Base-by-base conservation (phyloP, 768 basidiomycete species). In the Leccinum subtestaceum region DNA sequence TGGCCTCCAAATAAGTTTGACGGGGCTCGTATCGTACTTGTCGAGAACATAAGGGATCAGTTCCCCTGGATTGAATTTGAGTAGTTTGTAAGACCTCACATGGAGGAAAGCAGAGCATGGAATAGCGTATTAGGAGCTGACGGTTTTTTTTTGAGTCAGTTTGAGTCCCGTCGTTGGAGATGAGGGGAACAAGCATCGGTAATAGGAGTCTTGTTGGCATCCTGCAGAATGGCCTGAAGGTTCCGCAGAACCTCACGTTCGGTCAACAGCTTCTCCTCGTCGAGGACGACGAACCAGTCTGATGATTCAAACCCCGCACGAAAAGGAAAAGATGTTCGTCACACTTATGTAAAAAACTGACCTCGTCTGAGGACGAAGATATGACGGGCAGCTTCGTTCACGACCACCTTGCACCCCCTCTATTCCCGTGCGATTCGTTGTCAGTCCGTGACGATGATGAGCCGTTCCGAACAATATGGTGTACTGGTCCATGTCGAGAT, bases 271-370 rank as follows among this genome's bases (percentile, higher is more conserved):
- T 93, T 87, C 40, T 89, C 80, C 13, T 86, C 83, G 66, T 98
- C 95, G 3, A 99, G 81, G 17, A 87, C 90, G 67, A 96, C 93
- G 69, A 97, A 98, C 92, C 94, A 98, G 71, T 98, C 93, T 95
- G 62, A 4, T 43, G 25, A 27, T 27, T 27, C 25, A 27, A 8
- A 60, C 31, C 32, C 46, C 40, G 1, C 19, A 56, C 10, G 4
- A 45, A 21, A 10, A 52, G 3, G 5, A 46, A 29, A 11, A 25
- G 17, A 3, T 1, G 1, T 1, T 3, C 2, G 15, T 13, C 2
- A 8, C 40, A 80, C 88, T 67, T 59, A 93, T 93, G 23, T 23
- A 23, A 23, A 97, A 75, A 97, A 95, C 29, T 2, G 29, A 29
- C 29, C 29, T 29, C 29, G 29, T 29, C 29, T 29, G 25, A 98